Percentiles rank a stretch among this genome's conserved stretches.
Evolutionary conservation across 257 asterid genomes (phyloP).

Genomic region (Nicotiana knightiana): DNA sequence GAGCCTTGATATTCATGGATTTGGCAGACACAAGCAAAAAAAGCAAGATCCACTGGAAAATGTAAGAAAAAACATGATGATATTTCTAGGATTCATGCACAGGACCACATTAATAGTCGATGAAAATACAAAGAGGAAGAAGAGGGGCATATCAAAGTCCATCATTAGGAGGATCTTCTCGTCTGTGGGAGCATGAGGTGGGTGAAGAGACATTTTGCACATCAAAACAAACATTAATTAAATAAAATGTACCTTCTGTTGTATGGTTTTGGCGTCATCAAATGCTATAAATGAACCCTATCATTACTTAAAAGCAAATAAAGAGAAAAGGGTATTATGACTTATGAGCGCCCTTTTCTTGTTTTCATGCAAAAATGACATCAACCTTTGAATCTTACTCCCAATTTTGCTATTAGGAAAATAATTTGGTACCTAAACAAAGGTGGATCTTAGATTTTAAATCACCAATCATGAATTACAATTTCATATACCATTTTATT

Average conservation of each 20-base stretch:
- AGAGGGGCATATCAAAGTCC: slow-evolving; percentile 2
- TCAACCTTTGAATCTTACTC: neutral
- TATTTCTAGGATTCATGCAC: slow-evolving; percentile 3
- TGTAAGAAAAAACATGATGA: neutral
- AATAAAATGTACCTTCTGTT: slow-evolving; percentile 11
- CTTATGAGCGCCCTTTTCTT: slow-evolving; percentile 16
- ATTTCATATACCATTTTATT: neutral
- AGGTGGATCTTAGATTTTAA: neutral
- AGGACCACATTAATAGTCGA: slow-evolving; percentile 15
- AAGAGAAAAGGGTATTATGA: slow-evolving; percentile 23
- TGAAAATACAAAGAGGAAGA: neutral
- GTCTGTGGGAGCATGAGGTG: neutral
- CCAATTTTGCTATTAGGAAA: neutral
- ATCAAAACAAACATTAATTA: slow-evolving; percentile 13
- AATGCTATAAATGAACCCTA: slow-evolving; percentile 24
- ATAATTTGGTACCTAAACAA: neutral
- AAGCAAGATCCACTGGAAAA: neutral
- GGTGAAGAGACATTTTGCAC: neutral
- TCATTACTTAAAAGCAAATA: slow-evolving; percentile 14
- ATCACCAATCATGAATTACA: neutral
- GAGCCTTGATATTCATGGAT: neutral
- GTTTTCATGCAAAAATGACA: slow-evolving; percentile 23
- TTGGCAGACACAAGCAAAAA: neutral
- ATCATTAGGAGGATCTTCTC: slow-evolving; percentile 8
- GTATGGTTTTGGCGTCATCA: slow-evolving; percentile 17